phyloP scores from a whole-genome alignment of 768 basidiomycete species.

The Scleroderma bovista region DNA sequence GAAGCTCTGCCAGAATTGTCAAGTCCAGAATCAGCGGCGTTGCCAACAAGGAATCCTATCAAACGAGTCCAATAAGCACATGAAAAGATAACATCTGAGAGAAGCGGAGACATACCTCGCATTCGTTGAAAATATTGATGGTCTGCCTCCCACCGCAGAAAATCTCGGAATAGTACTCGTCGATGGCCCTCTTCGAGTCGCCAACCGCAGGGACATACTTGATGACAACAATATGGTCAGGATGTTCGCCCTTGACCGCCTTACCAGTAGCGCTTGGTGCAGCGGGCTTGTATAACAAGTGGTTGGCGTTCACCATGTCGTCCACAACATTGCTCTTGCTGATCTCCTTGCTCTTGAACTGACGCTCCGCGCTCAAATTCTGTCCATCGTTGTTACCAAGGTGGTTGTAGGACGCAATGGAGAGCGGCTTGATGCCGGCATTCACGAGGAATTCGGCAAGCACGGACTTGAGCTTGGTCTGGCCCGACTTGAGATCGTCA shows the following conservation, averaged over 20 bases:
- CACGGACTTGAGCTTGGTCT: slow-evolving; percentile 96
- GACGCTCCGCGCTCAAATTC: slow-evolving; percentile 83
- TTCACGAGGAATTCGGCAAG: slow-evolving; percentile 98
- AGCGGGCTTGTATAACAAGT: slow-evolving; percentile 83
- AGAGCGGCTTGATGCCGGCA: slow-evolving; percentile 95
- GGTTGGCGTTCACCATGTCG: slow-evolving; percentile 94
- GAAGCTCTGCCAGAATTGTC: slow-evolving; percentile 86
- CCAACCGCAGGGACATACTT: slow-evolving; percentile 96
- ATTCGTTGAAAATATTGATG: slow-evolving; percentile 97
- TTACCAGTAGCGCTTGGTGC: slow-evolving; percentile 48
- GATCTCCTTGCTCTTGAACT: slow-evolving; percentile 99
- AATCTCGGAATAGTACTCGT: slow-evolving; percentile 98
- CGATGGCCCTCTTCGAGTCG: slow-evolving; percentile 98
- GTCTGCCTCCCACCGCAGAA: slow-evolving; percentile 92
- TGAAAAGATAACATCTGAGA: background rate
- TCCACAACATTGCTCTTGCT: slow-evolving; percentile 96
- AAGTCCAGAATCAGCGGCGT: slow-evolving; percentile 95
- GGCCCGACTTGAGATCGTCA: slow-evolving; percentile 96
- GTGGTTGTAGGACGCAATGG: slow-evolving; percentile 98
- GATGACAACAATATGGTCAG: slow-evolving; percentile 95
- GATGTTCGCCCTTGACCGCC: slow-evolving; percentile 86
- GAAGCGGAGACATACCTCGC: slow-evolving; percentile 54
- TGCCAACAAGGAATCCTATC: slow-evolving; percentile 87
- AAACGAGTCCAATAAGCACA: slow-evolving; percentile 5
- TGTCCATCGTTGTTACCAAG: slow-evolving; percentile 97